phyloP scores from a whole-genome alignment of 306 rosid species.

The Medicago lupulina region DNA sequence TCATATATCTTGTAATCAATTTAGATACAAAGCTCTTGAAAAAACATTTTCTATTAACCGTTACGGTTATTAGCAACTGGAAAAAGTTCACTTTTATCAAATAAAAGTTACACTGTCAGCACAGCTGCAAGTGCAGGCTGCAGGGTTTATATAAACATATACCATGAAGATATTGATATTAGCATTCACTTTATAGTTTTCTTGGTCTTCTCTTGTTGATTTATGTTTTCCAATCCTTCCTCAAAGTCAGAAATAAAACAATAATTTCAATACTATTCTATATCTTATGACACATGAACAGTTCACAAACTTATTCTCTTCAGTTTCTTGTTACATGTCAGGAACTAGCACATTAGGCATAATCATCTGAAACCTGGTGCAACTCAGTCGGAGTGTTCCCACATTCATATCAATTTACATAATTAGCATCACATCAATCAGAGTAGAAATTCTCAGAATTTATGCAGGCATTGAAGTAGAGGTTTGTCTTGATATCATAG shows the following conservation, averaged over 20 bases:
- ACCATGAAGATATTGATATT: background rate
- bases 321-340: conserved; percentile 49
- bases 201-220: conserved; percentile 19
- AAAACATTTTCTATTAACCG: no score
- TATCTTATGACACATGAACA: background rate
- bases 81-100: no score
- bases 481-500: conserved; percentile 36
- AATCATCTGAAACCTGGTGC: background rate
- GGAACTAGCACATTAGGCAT: conserved; percentile 33
- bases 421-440: no score
- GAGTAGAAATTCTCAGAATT: conserved; percentile 35
- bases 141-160: no score
- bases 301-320: conserved; percentile 21
- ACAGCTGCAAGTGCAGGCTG: no score
- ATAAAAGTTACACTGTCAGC: no score
- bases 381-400: conserved; percentile 19
- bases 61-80: no score
- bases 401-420: conserved; percentile 25
- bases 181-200: conserved; percentile 30
- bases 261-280: background rate
- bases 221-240: background rate
- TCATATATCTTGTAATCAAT: no score
- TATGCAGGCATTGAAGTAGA: conserved; percentile 49
- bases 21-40: no score
- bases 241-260: conserved; percentile 1